Evolutionary conservation across 2,329 filamentous ascomycete species (phyloP).

Genomic region (Alternaria brassicicola): DNA sequence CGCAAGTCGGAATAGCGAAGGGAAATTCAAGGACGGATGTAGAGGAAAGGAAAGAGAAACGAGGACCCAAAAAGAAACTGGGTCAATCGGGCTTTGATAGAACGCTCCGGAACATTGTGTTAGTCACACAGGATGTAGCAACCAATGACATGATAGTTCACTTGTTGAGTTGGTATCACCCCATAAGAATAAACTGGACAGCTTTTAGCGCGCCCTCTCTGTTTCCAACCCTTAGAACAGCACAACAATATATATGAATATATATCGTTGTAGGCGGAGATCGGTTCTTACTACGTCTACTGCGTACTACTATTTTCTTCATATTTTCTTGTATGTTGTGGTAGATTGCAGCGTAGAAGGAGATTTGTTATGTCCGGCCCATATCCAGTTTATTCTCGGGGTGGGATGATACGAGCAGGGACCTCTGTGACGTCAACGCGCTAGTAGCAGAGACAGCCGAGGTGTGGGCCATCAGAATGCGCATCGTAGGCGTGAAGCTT

Average conservation of each 20-base stretch:
- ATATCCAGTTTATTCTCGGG: no score
- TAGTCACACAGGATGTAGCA: not conserved
- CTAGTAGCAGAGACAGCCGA: not conserved
- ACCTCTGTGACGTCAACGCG: constrained; percentile 9
- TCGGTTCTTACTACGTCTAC: no score
- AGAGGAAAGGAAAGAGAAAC: not conserved
- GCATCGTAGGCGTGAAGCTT: not conserved
- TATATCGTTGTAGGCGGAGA: no score
- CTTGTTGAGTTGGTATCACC: not conserved
- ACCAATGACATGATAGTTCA: not conserved
- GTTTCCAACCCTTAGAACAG: no score
- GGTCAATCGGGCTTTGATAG: not conserved
- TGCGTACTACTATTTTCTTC: no score
- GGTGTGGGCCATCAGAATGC: not conserved
- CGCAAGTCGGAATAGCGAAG: not conserved
- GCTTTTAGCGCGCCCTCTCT: no score
- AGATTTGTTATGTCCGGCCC: no score
- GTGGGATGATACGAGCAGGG: not conserved
- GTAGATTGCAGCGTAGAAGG: no score
- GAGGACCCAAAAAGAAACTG: not conserved
- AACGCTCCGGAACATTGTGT: not conserved
- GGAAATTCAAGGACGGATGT: not conserved
- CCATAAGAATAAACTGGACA: no score
- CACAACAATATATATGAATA: no score
- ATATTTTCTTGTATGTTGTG: no score